These are phyloP conservation scores for Tetrahymena thermophila DNA, from an alignment of 73 alveolate genomes.

Conservation along the genomic window DNA sequence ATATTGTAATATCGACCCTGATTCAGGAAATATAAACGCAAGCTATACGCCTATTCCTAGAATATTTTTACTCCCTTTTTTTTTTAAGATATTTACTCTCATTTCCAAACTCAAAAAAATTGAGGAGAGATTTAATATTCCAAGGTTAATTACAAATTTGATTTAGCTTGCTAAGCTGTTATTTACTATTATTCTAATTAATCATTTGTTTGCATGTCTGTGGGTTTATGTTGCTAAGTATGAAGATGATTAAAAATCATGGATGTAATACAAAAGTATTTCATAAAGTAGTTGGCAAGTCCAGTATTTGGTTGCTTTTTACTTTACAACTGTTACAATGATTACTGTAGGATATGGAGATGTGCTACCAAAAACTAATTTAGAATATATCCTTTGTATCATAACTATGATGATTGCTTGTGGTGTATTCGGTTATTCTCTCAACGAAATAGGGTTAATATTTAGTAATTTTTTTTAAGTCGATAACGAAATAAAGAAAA, in stretches of 20 bases:
- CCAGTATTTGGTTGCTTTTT: constrained; percentile 52
- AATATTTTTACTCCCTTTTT: not conserved
- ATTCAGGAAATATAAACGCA: not conserved
- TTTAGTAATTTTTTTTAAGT: constrained; percentile 17
- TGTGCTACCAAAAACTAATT: constrained; percentile 44
- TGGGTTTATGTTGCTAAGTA: constrained; percentile 47
- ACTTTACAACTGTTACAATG: constrained; percentile 71
- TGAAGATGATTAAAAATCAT: not conserved
- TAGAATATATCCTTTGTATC: constrained; percentile 50
- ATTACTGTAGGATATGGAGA: constrained; percentile 76
- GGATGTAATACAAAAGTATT: not conserved
- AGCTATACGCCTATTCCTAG: not conserved
- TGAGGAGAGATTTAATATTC: not conserved
- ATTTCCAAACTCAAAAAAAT: not conserved
- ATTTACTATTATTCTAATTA: constrained; percentile 24
- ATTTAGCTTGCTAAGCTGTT: constrained; percentile 13
- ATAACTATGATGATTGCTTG: constrained; percentile 68
- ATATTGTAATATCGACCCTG: not conserved
- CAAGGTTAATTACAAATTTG: not conserved
- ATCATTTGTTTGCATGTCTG: constrained; percentile 62
- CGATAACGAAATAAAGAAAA: not conserved
- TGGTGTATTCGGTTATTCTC: not conserved
- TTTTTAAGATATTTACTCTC: not conserved
- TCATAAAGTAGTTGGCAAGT: not conserved
- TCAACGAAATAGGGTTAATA: not conserved